Evolutionary conservation across 441 rosid genomes (phyloP).

Genomic region (Erodium moschatum): DNA sequence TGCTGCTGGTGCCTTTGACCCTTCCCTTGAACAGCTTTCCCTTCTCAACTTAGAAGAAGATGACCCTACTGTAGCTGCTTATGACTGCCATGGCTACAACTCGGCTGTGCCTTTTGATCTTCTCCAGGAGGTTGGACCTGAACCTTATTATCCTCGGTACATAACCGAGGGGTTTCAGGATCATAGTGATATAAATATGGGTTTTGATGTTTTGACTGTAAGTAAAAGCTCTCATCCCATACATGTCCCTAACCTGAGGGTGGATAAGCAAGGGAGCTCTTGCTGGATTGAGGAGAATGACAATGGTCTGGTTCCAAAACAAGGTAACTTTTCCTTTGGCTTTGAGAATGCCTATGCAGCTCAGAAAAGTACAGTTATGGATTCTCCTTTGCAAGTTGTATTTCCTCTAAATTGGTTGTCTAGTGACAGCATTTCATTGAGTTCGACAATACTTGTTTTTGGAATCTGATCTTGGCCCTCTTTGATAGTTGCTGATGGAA

Average conservation of each 20-base stretch:
- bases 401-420: neutral
- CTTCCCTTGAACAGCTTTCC: constrained; percentile 20
- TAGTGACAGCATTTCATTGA: neutral
- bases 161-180: neutral
- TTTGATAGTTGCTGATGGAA: neutral
- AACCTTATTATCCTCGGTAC: constrained; percentile 9
- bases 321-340: constrained; percentile 19
- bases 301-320: constrained; percentile 7
- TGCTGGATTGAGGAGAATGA: neutral
- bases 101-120: constrained; percentile 11
- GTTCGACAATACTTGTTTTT: neutral
- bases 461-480: neutral
- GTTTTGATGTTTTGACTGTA: neutral
- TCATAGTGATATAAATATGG: constrained; percentile 1
- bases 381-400: neutral
- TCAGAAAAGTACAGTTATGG: neutral
- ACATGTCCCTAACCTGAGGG: neutral
- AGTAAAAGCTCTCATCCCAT: constrained; percentile 1
- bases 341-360: neutral
- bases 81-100: constrained; percentile 13
- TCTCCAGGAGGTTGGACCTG: constrained; percentile 15
- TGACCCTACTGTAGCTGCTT: constrained; percentile 9
- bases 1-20: constrained; percentile 3
- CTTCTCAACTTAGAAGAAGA: constrained; percentile 6
- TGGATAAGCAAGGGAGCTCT: constrained; percentile 2